Evolutionary conservation across 2,329 filamentous ascomycete species (phyloP).

Genomic region (Thielaviopsis euricoi): DNA sequence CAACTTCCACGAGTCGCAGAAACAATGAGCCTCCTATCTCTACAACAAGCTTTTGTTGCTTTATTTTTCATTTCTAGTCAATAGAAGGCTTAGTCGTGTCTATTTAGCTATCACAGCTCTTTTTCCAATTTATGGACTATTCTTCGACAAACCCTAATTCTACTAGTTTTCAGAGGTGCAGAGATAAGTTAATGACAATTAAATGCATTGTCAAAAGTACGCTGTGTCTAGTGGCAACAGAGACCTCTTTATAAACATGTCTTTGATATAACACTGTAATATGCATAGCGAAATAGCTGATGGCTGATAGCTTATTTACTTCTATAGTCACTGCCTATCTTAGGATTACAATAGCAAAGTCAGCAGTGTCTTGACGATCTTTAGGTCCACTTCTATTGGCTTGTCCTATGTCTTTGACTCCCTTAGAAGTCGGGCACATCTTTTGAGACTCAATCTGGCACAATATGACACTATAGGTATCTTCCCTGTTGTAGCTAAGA

Average conservation of each 20-base stretch:
- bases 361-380: conserved; percentile 27
- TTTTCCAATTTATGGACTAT: neutral
- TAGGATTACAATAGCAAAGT: conserved; percentile 34
- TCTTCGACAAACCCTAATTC: neutral
- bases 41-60: neutral
- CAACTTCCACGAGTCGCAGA: neutral
- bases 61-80: neutral
- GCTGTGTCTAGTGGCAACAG: no score
- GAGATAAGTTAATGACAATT: no score
- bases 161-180: neutral
- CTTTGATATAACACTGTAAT: no score
- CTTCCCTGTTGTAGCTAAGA: no score
- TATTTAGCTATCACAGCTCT: neutral
- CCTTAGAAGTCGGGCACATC: conserved; percentile 25
- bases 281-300: no score
- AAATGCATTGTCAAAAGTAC: no score
- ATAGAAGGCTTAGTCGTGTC: neutral
- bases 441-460: conserved; percentile 27
- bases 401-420: conserved; percentile 35
- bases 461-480: conserved; percentile 43
- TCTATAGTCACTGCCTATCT: conserved; percentile 20
- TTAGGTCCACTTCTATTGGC: conserved; percentile 31
- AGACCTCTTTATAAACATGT: no score
- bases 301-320: conserved; percentile 37
- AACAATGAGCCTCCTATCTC: neutral